Percentiles rank a stretch among this genome's conserved stretches.
phyloP scores from a whole-genome alignment of 179 eudicot genomes.

The Silene vulgaris region DNA sequence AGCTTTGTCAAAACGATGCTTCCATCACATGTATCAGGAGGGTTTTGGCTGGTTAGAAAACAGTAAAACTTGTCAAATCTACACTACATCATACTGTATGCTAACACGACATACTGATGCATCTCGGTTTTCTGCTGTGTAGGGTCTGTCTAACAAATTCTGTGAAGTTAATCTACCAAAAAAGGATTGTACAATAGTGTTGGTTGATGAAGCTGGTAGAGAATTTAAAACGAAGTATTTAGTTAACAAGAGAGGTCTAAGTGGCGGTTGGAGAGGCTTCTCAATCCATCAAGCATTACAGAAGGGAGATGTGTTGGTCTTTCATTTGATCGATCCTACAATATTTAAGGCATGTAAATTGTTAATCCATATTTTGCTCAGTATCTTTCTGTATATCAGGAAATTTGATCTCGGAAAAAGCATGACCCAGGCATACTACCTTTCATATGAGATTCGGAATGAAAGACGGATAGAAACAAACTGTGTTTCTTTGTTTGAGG shows the following conservation, averaged over 20 bases:
- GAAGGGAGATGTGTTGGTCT: slow-evolving; percentile 36
- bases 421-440: too few relatives aligned
- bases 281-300: slow-evolving; percentile 27
- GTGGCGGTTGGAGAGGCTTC: slow-evolving; percentile 44
- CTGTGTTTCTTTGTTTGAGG: too few relatives aligned
- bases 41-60: slow-evolving; percentile 55
- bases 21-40: slow-evolving; percentile 45
- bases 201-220: slow-evolving; percentile 28
- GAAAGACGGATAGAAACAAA: too few relatives aligned
- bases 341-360: slow-evolving; percentile 21
- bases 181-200: neutral
- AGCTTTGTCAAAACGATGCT: slow-evolving; percentile 45
- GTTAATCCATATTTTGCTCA: neutral
- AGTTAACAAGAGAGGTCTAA: slow-evolving; percentile 28
- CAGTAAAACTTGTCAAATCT: neutral
- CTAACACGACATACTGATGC: neutral
- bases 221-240: slow-evolving; percentile 26
- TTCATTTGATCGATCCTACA: slow-evolving; percentile 30
- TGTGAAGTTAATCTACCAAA: slow-evolving; percentile 11
- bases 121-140: neutral
- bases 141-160: slow-evolving; percentile 6
- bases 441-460: too few relatives aligned
- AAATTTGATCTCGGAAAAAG: neutral
- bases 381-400: neutral
- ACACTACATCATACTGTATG: neutral